Conservation (phyloP, 2,329 filamentous ascomycete species). For the Claviceps paspali region DNA sequence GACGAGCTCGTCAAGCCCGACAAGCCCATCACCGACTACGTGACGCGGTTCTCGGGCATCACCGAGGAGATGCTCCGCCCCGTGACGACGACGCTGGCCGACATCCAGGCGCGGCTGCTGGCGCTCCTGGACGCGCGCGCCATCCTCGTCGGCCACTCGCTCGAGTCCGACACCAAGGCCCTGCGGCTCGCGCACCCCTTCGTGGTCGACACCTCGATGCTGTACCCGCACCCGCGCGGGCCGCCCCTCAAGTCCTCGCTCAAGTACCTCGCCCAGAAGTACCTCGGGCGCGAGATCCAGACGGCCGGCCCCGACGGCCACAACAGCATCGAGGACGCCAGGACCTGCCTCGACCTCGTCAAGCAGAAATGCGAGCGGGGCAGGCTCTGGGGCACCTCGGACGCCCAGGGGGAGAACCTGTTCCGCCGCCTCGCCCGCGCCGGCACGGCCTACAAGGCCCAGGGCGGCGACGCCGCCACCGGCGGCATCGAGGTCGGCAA, state of each 20-base stretch:
- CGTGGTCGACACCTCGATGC: conserved; percentile 78
- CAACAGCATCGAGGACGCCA: conserved; percentile 84
- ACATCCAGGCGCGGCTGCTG: conserved; percentile 69
- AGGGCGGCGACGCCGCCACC: conserved; percentile 40
- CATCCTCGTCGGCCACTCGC: conserved; percentile 65
- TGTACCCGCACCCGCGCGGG: conserved; percentile 82
- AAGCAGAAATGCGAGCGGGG: conserved; percentile 95
- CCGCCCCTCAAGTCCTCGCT: conserved; percentile 80
- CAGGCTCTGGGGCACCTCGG: conserved; percentile 66
- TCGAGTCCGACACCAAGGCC: conserved; percentile 72
- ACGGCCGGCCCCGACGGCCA: conserved; percentile 62
- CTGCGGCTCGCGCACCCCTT: conserved; percentile 81
- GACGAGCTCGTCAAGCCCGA: conserved; percentile 88
- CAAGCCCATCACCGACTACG: conserved; percentile 78
- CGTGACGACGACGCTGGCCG: conserved; percentile 67
- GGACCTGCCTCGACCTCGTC: conserved; percentile 78
- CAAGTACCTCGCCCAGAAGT: conserved; percentile 79
- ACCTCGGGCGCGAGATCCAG: conserved; percentile 76
- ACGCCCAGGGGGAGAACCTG: conserved; percentile 69
- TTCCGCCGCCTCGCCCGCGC: conserved; percentile 65
- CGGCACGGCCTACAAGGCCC: conserved; percentile 45
- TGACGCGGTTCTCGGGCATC: conserved; percentile 86
- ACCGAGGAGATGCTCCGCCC: conserved; percentile 69
- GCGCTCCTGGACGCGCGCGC: conserved; percentile 55
- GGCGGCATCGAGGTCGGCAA: conserved; percentile 42